Percentiles rank a stretch among this genome's conserved stretches.
These are phyloP conservation scores for Lipomyces sp. DNA, from an alignment of 805 yeast genomes.

Conservation along the genomic window DNA sequence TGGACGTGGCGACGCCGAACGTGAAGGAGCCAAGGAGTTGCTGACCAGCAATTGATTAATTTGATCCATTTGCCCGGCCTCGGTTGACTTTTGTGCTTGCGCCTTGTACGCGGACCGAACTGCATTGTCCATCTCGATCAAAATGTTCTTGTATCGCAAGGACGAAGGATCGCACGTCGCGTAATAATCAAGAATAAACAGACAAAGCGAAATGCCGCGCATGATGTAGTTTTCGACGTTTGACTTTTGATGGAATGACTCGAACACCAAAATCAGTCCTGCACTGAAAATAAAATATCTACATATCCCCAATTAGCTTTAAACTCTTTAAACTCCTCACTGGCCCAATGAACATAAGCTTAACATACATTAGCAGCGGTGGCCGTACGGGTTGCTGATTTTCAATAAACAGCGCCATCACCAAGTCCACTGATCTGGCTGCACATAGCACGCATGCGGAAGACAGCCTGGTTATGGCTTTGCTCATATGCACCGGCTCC, in stretches of 20 bases:
- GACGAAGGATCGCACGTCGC: constrained; percentile 28
- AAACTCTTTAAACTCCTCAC: neutral
- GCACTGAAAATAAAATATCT: constrained; percentile 24
- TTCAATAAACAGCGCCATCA: constrained; percentile 23
- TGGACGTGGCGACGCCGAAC: neutral
- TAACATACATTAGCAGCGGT: constrained; percentile 12
- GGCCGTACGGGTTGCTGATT: constrained; percentile 26
- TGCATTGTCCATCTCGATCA: constrained; percentile 24
- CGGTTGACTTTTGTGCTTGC: neutral
- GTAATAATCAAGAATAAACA: constrained; percentile 22
- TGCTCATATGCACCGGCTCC: neutral
- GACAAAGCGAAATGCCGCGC: constrained; percentile 25
- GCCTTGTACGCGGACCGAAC: constrained; percentile 10
- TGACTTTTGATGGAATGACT: constrained; percentile 18
- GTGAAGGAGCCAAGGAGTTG: neutral
- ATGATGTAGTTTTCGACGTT: constrained; percentile 24
- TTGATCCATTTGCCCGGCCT: constrained; percentile 4
- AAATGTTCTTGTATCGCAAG: constrained; percentile 20
- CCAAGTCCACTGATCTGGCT: constrained; percentile 25
- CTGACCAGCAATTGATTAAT: constrained; percentile 18
- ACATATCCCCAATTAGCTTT: neutral
- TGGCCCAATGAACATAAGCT: neutral
- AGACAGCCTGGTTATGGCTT: constrained; percentile 17
- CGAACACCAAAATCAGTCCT: constrained; percentile 17
- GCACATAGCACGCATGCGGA: constrained; percentile 28